These are phyloP conservation scores for Sphagnum contortum DNA, from an alignment of 225 moss, liverwort and hornwort genomes.

Conservation along the genomic window DNA sequence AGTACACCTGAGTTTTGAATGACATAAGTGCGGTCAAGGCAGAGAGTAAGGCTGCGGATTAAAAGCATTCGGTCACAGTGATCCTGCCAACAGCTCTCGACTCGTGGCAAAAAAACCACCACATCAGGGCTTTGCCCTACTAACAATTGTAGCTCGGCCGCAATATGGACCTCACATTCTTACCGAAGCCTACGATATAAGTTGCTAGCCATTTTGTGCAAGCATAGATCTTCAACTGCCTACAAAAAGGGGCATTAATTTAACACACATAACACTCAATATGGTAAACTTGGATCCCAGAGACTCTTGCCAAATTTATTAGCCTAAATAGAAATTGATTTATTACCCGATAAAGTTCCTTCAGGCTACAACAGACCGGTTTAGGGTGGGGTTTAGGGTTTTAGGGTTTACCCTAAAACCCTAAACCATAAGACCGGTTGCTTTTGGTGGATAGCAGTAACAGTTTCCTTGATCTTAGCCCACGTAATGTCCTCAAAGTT, in stretches of 20 bases:
- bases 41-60: conserved; percentile 91
- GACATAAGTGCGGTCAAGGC: conserved; percentile 96
- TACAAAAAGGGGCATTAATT: no score
- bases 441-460: conserved; percentile 90
- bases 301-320: no score
- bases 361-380: conserved; percentile 96
- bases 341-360: conserved; percentile 94
- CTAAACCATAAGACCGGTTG: no score
- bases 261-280: no score
- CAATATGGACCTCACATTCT: conserved; percentile 90
- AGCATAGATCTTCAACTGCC: conserved; percentile 95
- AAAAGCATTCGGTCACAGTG: conserved; percentile 99
- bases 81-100: conserved; percentile 98
- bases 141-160: conserved; percentile 61
- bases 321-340: no score
- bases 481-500: conserved; percentile 97
- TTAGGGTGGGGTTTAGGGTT: no score
- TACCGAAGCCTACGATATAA: conserved; percentile 87
- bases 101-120: conserved; percentile 90
- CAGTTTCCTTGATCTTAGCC: conserved; percentile 95
- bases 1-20: conserved; percentile 92
- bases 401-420: no score
- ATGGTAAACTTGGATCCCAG: no score
- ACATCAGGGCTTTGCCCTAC: conserved; percentile 90
- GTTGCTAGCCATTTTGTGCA: conserved; percentile 97